phyloP scores from a whole-genome alignment of 768 basidiomycete species.

The Kwoniella sp. region DNA sequence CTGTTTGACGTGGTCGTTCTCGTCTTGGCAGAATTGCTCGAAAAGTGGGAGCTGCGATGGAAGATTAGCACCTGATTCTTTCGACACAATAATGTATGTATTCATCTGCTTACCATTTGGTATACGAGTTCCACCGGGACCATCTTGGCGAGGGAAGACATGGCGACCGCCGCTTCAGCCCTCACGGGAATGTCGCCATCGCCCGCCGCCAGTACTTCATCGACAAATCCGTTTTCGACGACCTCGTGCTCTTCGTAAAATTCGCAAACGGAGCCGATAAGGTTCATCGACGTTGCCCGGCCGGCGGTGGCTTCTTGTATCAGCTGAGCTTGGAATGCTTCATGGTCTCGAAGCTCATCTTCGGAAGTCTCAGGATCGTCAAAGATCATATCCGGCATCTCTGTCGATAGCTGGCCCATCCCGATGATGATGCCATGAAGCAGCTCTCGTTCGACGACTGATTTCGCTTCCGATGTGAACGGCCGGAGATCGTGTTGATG shows the following conservation, averaged over 20 bases:
- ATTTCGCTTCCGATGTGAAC: conserved; percentile 60
- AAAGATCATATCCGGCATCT: conserved; percentile 45
- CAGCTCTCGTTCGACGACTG: conserved; percentile 76
- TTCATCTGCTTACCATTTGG: conserved; percentile 62
- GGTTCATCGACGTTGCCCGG: conserved; percentile 85
- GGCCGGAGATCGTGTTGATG: conserved; percentile 50
- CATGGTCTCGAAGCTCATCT: conserved; percentile 46
- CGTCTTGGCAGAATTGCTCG: conserved; percentile 68
- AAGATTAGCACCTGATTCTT: background rate
- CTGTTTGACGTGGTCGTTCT: conserved; percentile 80
- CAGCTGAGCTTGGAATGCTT: conserved; percentile 48
- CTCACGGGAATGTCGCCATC: conserved; percentile 61
- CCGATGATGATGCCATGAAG: conserved; percentile 85
- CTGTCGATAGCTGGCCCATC: conserved; percentile 72
- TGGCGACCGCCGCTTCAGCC: conserved; percentile 74
- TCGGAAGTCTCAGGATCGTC: conserved; percentile 30
- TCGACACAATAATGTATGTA: background rate
- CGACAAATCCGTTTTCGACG: conserved; percentile 46
- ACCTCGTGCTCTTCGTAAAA: conserved; percentile 41
- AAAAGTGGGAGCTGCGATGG: conserved; percentile 73
- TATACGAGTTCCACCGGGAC: conserved; percentile 74
- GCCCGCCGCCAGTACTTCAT: conserved; percentile 64
- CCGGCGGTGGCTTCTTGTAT: conserved; percentile 80
- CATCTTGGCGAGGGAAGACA: conserved; percentile 85
- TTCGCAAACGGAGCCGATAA: conserved; percentile 84